Base-by-base conservation (phyloP, 225 moss, liverwort and hornwort genomes). In the Asterella californica region DNA sequence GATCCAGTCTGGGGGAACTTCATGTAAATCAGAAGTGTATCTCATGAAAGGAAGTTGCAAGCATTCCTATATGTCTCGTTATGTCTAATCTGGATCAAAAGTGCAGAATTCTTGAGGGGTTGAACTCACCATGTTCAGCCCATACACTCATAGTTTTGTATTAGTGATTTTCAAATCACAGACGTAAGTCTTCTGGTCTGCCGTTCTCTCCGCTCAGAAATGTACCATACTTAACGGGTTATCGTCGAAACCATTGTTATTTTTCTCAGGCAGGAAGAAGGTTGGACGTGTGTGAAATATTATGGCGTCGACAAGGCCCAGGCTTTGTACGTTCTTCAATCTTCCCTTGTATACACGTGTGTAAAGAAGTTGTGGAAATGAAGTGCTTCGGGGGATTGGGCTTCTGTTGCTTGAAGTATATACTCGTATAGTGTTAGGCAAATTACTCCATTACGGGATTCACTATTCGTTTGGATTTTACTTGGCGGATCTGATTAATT, bases 251-350 rank as follows among this genome's bases (percentile, higher is more conserved):
- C 45, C 42, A 12, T 50, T 50, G 27, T 27, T 52, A 9, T 18
- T 33, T 4, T 75, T 10, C 15, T 5, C 87, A 97, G 96, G 88
- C 90, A 89, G 85, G 94, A 93, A 81, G 91, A 89, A 78, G 93
- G 94, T 82, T 91, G 93, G 90, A 94, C 91, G 19, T 94, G 93
- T 78, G 96, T 94, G 54, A 91, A 90, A 38, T 90, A 94, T 78
- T 93, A 88, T 79, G 94, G 93, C 46, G 60, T 87, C 59, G 84
- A 79, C 76, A 88, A 81, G 64, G 79, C 82, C 72, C 81, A 88
- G 70, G 90, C 88, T 50, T 89, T 91, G 95, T 96, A 92, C 74
- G 83, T 64, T 24, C 50, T 33, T 54, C 73, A 50, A 0, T 73
- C 46, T 47, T 42, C 33, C 61, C 24, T 47, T 71, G 19, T 71